Evolutionary conservation across 2,329 filamentous ascomycete genomes (phyloP), one percentile per base, ranked within the genome.

Genomic region (Curvularia sp.): DNA sequence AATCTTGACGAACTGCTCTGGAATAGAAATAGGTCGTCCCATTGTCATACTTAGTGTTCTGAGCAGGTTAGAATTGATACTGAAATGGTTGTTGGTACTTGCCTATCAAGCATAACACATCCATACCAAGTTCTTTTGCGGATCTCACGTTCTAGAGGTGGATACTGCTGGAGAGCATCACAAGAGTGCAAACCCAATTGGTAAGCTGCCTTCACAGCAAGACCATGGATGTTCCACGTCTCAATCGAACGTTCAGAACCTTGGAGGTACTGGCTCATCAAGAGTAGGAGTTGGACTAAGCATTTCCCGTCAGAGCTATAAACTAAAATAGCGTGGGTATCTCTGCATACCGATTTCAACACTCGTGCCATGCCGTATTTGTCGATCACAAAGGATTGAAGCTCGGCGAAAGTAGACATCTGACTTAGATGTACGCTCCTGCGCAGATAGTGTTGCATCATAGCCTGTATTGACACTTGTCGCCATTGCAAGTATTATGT

Each of bases 151-250:
- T 85, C 79, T 0, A 83, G 49, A 0, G 77, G 73, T 0, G 77
- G 64, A 42, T 81, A 80, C 0, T 69, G 59, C 6, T 63, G 67
- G 0, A 75, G 71, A 0, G 78, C 75, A 20, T 79, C 67, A 3
- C 69, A 69, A 0, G 80, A 84, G 57, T 86, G 84, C 0, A 86
- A 67, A 0, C 84, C 84, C 1, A 86, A 71, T 30, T 84, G 80
- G 26, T 83, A 72, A 0, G 84, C 83, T 0, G 81, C 80, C 57
- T 80, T 82, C 2, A 85, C 79, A 0, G 83, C 80, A 0, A 86
- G 74, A 0, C 84, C 84, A 60, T 86, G 84, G 0, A 82, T 76
- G 0, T 78, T 82, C 83, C 84, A 86, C 1, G 84, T 81, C 53
- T 85, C 79, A 2, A 84, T 75, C 0, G 83, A 84, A 20, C 80